Evolutionary conservation across 805 yeast genomes (phyloP), one percentile per base, ranked within the genome.

Genomic region (Cyberlindnera xishuangbannaensis): DNA sequence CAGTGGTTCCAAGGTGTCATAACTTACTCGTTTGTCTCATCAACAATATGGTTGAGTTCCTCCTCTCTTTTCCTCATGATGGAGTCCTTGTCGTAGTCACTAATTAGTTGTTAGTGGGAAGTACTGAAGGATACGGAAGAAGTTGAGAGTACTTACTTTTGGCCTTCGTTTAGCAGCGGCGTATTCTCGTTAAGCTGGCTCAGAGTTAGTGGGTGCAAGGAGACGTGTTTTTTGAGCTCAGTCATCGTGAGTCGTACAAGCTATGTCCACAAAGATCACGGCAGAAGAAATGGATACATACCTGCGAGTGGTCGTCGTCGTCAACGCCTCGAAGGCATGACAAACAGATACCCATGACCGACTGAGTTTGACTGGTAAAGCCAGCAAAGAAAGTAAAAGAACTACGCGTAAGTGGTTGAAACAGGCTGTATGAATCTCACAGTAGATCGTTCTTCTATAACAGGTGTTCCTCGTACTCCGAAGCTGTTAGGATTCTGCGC

Each of bases 261-360:
- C n/a, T n/a, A n/a, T n/a, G n/a, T n/a, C n/a, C n/a, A n/a, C n/a
- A n/a, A n/a, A n/a, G n/a, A n/a, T n/a, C n/a, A n/a, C n/a, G n/a
- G n/a, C n/a, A n/a, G n/a, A n/a, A 9, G 18, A 15, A 5, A 8
- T 10, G 5, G 22, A 4, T 12, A 12, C 71, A 40, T 28, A 64
- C 60, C 39, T 41, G 43, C 20, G 46, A 34, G 15, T 69, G 73
- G 35, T 64, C 69, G 28, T 59, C 64, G 14, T 55, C 63, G 13
- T 53, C 57, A 22, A 30, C 37, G 5, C 56, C 51, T 25, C 55
- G 44, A 13, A 70, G 54, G 43, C 76, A 70, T 13, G 76, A 70
- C 25, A 69, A 53, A 47, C 76, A 70, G 33, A 57, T 41, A 23
- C 76, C 76, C 76, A 70, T 70, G 14, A 13, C 9, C 6, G 8